phyloP scores from a whole-genome alignment of 1,284 basidiomycete genomes.

The Neonothopanus nambi region DNA sequence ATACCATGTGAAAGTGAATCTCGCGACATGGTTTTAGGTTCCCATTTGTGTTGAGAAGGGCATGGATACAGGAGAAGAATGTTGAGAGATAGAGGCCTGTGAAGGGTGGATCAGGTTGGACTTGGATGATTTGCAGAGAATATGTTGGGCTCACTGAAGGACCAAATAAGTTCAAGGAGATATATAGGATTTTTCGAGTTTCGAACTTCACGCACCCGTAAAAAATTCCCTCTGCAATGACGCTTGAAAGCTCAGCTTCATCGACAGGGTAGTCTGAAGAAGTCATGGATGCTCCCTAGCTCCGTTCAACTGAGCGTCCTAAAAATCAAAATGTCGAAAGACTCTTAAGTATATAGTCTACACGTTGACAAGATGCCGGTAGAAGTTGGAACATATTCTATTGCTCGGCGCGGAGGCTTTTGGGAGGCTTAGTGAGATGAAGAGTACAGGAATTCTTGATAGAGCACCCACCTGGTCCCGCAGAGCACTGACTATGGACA shows the following conservation, averaged over 20 bases:
- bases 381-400: too few relatives aligned
- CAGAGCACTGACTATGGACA: too few relatives aligned
- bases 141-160: not conserved
- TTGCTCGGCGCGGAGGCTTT: too few relatives aligned
- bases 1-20: not conserved
- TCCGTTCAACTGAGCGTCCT: too few relatives aligned
- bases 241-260: conserved; percentile 5
- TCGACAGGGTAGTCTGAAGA: conserved; percentile 1
- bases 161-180: not conserved
- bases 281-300: not conserved
- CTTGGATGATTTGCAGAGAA: too few relatives aligned
- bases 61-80: conserved; percentile 8
- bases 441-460: too few relatives aligned
- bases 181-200: not conserved
- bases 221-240: conserved; percentile 6
- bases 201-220: conserved; percentile 4
- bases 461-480: too few relatives aligned
- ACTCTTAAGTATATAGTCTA: too few relatives aligned
- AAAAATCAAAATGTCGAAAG: too few relatives aligned
- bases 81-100: conserved; percentile 9
- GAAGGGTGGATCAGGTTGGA: not conserved
- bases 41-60: not conserved
- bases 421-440: too few relatives aligned
- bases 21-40: not conserved
- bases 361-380: too few relatives aligned